Evolutionary conservation across 1,139 yeast genomes (phyloP), one percentile per base, ranked within the genome.

Genomic region (Diutina pseudorugosa): DNA sequence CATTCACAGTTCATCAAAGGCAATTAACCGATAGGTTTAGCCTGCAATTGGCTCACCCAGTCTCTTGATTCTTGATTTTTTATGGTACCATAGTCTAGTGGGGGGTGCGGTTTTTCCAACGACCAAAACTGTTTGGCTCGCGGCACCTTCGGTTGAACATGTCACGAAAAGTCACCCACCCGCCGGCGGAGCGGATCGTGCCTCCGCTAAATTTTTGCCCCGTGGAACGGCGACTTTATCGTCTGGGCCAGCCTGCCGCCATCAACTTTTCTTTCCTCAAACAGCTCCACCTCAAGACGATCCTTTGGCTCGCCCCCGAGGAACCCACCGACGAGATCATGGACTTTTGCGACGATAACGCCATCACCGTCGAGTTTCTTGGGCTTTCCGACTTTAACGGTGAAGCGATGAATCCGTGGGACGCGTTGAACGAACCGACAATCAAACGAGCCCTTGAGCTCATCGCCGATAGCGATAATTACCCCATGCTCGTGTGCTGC

Each of bases 211-310:
- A 93, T 67, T 93, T 93, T 65, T 86, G 96, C 58, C 96, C 98
- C 1, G 98, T 93, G 14, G 98, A 93, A 62, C 76, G 83, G 54
- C 83, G 83, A 59, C 71, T 93, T 51, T 93, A 90, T 65, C 71
- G 98, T 49, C 83, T 94, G 14, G 98, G 98, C 0, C 97, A 90
- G 65, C 98, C 98, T n/a, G 83, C 94, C n/a, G 85, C 91, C 30
- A 85, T 91, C 56, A 91, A 90, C 66, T 93, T 90, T 65, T 83
- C 93, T 51, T 93, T 93, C 62, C 68, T 93, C 42, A 76, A 82
- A 57, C 85, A 86, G 59, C 72, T 93, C 54, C 76, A 85, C 56
- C 72, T 93, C 52, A 83, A 82, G 55, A 86, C 95, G 2, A 85
- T 93, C 41, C 77, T 93, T 11, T 93, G 98, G 98, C 73, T 93